Evolutionary conservation across 495 filamentous ascomycete genomes (phyloP), one percentile per base, ranked within the genome.

Genomic region (Penicillium tannophilum): DNA sequence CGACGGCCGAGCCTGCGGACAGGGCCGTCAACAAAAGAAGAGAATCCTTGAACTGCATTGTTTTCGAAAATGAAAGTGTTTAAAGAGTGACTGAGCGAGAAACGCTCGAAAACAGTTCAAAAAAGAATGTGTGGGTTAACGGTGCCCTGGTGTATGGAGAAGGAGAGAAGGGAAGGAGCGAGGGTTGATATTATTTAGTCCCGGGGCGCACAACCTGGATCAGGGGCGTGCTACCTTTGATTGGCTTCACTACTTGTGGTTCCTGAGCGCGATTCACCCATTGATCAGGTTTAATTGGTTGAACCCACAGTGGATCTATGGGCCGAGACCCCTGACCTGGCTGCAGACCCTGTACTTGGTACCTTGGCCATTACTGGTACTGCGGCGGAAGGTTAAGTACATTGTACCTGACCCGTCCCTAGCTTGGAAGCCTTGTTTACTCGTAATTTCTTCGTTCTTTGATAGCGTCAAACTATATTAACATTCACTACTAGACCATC

Each of bases 11-110:
- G 53, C 75, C 69, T 60, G 76, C 76, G 63, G 75, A 73, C 70
- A 79, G 47, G 49, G 77, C 73, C 56, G 73, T 69, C 55, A 73
- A 51, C 55, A 78, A 63, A 44, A 76, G 55, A 53, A 74, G 39
- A 36, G 75, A 72, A 66, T 77, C 76, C 61, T 77, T 76, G 70
- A 77, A 48, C 56, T 74, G 71, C 76, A 79, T 79, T 51, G 51
- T 54, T 57, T 14, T 46, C 12, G 26, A 55, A 23, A 61, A 61
- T 64, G 57, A 55, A 63, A 65, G 55, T 48, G 45, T 66, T 54
- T 61, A 71, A 65, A 48, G 71, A 72, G 62, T 70, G 68, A 69
- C 64, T 63, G 49, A 56, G 51, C 33, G 62, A 69, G 68, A 56
- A 64, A 43, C 33, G 63, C 67, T 68, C 63, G 56, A 54, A 49